Base-by-base conservation (phyloP, 257 asterid species). In the Nicotiana paniculata region DNA sequence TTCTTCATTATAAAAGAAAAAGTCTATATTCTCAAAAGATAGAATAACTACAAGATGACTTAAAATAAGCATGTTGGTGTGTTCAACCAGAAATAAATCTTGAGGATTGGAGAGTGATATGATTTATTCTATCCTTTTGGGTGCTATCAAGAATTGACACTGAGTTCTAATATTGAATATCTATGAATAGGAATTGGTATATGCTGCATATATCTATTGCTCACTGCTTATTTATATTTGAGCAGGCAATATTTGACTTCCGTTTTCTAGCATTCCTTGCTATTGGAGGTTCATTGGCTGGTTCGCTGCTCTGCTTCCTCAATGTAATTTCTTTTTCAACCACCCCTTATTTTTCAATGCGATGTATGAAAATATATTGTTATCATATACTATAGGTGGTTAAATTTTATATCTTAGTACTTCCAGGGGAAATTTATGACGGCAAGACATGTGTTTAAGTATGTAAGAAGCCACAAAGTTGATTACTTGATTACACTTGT, bases 201-300 rank as follows among this genome's bases (percentile, higher is more conserved):
- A 24, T 48, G 62, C 26, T 74, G 26, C 74, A 82, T 35, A 61
- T 75, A 12, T 48, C 43, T 61, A 16, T n/a, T 11, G 58, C 39
- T 69, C 30, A 53, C 53, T 77, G 33, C 68, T 81, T 55, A 24
- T 46, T 16, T 63, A 9, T 82, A 7, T 18, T 24, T 85, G 62
- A 77, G 86, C 93, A 94, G 97, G 83, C 84, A 54, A 94, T 94
- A 86, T 94, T 94, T 63, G 97, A 94, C 83, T 94, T 94, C 11
- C 94, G 98, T 3, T 94, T 94, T 86, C 85, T 94, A 91, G 97
- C 98, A n/a, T 97, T 94, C 86, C 82, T 93, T 68, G 98, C 98
- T 24, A 86, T 93, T 54, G 97, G 90, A 37, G 98, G 98, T 70
- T 93, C 98, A 13, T 84, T 94, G 85, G 98, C 98, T 5, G 98